Conservation (phyloP, 257 asterid species). For the Solanum acaule region DNA sequence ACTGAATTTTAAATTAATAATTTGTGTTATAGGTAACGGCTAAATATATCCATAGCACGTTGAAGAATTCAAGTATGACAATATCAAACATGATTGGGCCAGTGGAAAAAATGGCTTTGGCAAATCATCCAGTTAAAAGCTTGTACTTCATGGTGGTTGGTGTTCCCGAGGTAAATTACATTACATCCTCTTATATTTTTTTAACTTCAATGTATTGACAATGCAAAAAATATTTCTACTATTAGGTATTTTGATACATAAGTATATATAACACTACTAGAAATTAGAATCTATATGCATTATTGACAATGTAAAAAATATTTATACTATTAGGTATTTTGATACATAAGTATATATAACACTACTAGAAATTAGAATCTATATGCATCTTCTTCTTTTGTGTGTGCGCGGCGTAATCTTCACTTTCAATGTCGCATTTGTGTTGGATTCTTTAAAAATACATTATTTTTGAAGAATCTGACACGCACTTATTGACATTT, state of each 20-base stretch:
- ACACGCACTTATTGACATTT: accelerated
- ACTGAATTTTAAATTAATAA: no score
- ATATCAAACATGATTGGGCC: slow-evolving; percentile 34
- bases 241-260: background rate
- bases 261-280: background rate
- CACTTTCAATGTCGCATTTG: accelerated
- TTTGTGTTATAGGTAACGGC: slow-evolving; percentile 19
- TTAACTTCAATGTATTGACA: background rate
- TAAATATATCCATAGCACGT: slow-evolving; percentile 13
- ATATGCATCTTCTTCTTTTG: no score
- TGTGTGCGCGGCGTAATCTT: background rate
- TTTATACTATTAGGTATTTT: background rate
- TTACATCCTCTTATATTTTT: background rate
- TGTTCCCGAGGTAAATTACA: slow-evolving; percentile 26
- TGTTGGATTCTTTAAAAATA: no score
- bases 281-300: background rate
- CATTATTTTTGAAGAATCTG: no score
- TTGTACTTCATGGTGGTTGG: slow-evolving; percentile 32
- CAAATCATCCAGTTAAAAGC: slow-evolving; percentile 28
- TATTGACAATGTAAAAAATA: background rate
- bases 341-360: background rate
- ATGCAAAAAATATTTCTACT: background rate
- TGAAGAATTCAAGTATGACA: slow-evolving; percentile 34
- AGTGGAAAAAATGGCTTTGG: slow-evolving; percentile 24
- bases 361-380: background rate